phyloP scores from a whole-genome alignment of 208 protist species.

The Acanthamoeba polyphaga region DNA sequence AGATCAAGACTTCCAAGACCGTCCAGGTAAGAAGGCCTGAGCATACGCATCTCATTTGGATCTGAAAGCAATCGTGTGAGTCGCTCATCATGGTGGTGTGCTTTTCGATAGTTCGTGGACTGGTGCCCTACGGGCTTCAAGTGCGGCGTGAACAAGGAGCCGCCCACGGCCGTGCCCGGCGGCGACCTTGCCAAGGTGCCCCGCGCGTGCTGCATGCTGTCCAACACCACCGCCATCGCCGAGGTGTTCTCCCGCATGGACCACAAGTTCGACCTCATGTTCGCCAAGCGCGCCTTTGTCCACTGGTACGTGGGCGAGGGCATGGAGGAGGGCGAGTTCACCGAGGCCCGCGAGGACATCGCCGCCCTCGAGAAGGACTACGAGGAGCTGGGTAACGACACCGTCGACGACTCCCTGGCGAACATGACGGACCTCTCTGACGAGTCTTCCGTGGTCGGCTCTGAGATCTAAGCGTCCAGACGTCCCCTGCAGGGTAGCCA shows the following conservation, averaged over 20 bases:
- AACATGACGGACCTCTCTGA: not conserved
- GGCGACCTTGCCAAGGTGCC: slow-evolving; percentile 96
- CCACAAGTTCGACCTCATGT: slow-evolving; percentile 96
- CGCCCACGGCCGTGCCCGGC: slow-evolving; percentile 95
- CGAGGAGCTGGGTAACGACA: slow-evolving; percentile 76
- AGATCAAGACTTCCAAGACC: slow-evolving; percentile 96
- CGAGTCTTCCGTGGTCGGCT: slow-evolving; percentile 1
- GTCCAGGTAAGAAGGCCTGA: slow-evolving; percentile 87
- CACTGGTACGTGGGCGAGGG: slow-evolving; percentile 98
- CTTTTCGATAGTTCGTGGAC: slow-evolving; percentile 92
- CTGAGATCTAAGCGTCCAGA: not conserved
- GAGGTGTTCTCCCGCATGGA: slow-evolving; percentile 95
- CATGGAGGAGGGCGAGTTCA: slow-evolving; percentile 98
- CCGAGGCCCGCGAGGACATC: slow-evolving; percentile 91
- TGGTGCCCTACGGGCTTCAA: slow-evolving; percentile 98
- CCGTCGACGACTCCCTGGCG: not conserved
- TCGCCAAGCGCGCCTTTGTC: slow-evolving; percentile 95
- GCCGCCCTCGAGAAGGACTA: slow-evolving; percentile 85
- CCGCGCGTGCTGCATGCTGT: slow-evolving; percentile 96
- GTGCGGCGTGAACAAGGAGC: slow-evolving; percentile 97
- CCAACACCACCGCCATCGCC: slow-evolving; percentile 95
- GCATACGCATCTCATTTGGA: not conserved
- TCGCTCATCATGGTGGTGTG: not conserved
- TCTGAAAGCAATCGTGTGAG: too few species aligned
- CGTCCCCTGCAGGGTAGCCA: too few species aligned